Conservation (phyloP, 257 asterid genomes). For the Nicotiana tabacum region DNA sequence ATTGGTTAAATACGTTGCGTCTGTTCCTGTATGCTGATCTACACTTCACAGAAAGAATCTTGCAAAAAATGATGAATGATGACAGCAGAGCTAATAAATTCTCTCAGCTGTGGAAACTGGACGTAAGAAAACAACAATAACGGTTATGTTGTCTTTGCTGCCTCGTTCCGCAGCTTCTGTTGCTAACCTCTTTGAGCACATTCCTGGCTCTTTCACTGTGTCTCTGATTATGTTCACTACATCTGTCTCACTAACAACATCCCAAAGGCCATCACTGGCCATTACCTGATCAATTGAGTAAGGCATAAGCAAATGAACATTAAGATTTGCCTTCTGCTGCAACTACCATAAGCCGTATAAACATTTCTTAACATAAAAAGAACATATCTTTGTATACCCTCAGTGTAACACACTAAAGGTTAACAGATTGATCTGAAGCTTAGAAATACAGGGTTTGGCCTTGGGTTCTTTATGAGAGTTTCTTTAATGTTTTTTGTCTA, state of each 20-base stretch:
- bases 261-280: slow-evolving; percentile 97
- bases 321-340: not conserved
- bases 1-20: not conserved
- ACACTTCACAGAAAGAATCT: not conserved
- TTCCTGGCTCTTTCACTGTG: slow-evolving; percentile 90
- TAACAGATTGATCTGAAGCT: not conserved
- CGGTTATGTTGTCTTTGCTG: slow-evolving; percentile 86
- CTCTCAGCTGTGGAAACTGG: slow-evolving; percentile 93
- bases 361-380: not conserved
- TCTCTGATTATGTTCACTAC: slow-evolving; percentile 70
- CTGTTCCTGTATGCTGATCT: not conserved
- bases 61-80: not conserved
- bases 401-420: not conserved
- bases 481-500: not conserved
- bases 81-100: slow-evolving; percentile 44
- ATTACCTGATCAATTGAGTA: slow-evolving; percentile 56
- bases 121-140: slow-evolving; percentile 70
- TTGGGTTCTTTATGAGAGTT: not conserved
- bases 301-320: not conserved
- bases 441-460: too few species aligned
- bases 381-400: not conserved
- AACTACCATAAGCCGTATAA: not conserved
- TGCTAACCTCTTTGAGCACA: slow-evolving; percentile 90
- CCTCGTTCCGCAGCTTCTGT: slow-evolving; percentile 87
- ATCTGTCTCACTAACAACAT: slow-evolving; percentile 62